Percentiles rank a stretch among this genome's conserved stretches.
Evolutionary conservation across 116 monocot genomes (phyloP).

Genomic region (Papilionanthe hybrid): DNA sequence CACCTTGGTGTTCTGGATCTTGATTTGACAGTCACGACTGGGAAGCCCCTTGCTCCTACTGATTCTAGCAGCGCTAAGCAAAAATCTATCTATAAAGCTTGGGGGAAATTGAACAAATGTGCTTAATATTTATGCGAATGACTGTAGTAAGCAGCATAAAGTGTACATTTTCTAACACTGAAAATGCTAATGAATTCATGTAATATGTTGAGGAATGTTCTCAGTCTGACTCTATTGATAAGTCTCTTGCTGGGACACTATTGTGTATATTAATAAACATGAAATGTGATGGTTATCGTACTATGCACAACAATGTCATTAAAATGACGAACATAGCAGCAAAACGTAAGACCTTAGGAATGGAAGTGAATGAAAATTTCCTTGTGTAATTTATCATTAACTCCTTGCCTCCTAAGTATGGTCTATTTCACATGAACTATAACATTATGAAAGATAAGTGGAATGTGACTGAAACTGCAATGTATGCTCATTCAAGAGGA

Average conservation of each 20-base stretch:
- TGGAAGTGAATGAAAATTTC: neutral
- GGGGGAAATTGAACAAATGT: no score
- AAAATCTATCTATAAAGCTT: no score
- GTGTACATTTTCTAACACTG: neutral
- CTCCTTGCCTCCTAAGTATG: neutral
- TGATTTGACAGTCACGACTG: no score
- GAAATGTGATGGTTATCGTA: neutral
- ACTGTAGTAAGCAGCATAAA: no score
- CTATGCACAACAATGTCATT: neutral
- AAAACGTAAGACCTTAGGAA: neutral
- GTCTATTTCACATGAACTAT: no score
- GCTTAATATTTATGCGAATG: no score
- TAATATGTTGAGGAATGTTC: neutral
- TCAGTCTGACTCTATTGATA: neutral
- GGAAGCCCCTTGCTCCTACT: no score
- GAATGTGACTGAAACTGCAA: no score
- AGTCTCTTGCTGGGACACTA: conserved; percentile 8
- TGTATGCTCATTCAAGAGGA: no score
- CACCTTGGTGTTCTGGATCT: no score
- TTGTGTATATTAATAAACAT: neutral
- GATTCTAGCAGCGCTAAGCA: no score
- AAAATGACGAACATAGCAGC: neutral
- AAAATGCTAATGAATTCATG: conserved; percentile 11
- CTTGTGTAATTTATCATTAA: conserved; percentile 10
- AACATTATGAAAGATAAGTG: no score